Evolutionary conservation across 345 rosid genomes (phyloP).

Genomic region (Eucalyptus erythrocorys): DNA sequence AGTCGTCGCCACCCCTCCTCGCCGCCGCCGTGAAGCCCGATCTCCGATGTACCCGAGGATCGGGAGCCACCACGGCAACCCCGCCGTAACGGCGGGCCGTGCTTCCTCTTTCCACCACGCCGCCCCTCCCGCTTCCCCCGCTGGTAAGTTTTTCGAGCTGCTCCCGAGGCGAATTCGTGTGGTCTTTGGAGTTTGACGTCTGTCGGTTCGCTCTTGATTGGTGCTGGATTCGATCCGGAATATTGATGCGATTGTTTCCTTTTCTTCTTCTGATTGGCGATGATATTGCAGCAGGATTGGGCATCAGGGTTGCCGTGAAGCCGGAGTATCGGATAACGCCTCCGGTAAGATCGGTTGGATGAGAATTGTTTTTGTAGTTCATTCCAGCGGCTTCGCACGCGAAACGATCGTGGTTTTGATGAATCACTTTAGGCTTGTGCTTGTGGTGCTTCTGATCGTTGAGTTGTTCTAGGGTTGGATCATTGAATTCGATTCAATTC

Average conservation of each 20-base stretch:
- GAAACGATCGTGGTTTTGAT: neutral
- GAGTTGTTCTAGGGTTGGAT: neutral
- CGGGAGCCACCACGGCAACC: constrained; percentile 35
- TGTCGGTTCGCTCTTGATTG: neutral
- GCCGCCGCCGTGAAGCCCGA: constrained; percentile 7
- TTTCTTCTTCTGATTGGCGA: neutral
- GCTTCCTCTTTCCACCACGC: constrained; percentile 20
- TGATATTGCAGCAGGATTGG: constrained; percentile 55
- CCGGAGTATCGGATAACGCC: constrained; percentile 80
- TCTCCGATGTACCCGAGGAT: constrained; percentile 67
- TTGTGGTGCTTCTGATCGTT: neutral
- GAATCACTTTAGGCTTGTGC: neutral
- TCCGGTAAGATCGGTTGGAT: constrained; percentile 30
- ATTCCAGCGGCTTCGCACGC: neutral
- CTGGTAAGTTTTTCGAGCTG: constrained; percentile 24
- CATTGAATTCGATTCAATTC: neutral
- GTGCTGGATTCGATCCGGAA: neutral
- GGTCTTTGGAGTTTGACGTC: neutral
- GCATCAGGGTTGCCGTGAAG: constrained; percentile 59
- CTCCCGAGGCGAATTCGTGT: neutral
- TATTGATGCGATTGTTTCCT: neutral
- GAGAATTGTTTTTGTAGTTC: neutral
- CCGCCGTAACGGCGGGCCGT: constrained; percentile 17
- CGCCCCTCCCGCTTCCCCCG: constrained; percentile 21
- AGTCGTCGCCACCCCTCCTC: constrained; percentile 6